Conservation (phyloP, 306 rosid genomes). For the Cicer cuneatum region DNA sequence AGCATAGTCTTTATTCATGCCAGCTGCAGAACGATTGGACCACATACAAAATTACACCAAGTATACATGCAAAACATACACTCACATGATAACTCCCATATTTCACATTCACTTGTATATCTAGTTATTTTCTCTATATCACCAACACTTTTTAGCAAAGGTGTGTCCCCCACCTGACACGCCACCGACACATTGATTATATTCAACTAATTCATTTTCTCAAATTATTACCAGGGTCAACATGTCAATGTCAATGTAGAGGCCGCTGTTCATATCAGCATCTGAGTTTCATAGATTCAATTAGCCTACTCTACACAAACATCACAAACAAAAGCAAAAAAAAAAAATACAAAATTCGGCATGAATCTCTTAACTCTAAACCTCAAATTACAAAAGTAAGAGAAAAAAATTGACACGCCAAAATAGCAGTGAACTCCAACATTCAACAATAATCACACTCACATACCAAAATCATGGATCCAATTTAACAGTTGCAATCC, state of each 20-base stretch:
- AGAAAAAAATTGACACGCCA: background rate
- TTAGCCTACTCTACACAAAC: background rate
- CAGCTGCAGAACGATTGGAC: background rate
- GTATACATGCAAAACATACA: background rate
- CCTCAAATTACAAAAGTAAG: background rate
- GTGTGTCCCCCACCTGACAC: too few relatives aligned
- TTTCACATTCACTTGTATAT: conserved; percentile 19
- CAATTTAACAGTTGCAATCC: conserved; percentile 27
- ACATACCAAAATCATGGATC: conserved; percentile 45
- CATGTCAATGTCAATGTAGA: too few relatives aligned
- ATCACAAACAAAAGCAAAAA: background rate
- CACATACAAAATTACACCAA: background rate
- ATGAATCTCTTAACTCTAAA: conserved; percentile 1
- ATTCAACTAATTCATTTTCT: too few relatives aligned
- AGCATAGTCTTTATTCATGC: background rate
- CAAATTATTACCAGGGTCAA: too few relatives aligned
- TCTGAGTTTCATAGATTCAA: background rate
- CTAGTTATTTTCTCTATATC: background rate
- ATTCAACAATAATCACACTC: conserved; percentile 27
- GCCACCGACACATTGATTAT: too few relatives aligned
- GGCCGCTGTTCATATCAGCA: too few relatives aligned
- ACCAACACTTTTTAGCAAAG: too few relatives aligned
- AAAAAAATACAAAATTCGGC: background rate
- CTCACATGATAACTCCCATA: background rate
- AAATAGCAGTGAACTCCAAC: conserved; percentile 19